Base-by-base conservation (phyloP, 176 grass and related monocot species). In the Hordeum marinum region DNA sequence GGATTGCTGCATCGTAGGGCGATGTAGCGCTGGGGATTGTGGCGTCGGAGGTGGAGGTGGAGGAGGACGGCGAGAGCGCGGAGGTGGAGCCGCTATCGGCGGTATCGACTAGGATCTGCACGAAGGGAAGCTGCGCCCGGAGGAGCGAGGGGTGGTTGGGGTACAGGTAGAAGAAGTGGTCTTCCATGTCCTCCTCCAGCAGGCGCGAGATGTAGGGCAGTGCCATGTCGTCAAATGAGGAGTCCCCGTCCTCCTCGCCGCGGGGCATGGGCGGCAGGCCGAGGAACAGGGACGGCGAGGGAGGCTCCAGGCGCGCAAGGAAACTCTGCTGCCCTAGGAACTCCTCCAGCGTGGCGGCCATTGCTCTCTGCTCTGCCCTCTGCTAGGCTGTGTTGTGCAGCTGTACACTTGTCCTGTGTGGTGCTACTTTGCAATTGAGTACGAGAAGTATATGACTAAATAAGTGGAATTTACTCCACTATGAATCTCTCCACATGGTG, bases 161-260 rank as follows among this genome's bases (percentile, higher is more conserved):
- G 46, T 82, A 82, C 35, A 80, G 57, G 43, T 84, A 72, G 39
- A 74, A 79, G 66, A 80, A 89, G 4, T 80, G 69, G 29, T 79
- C 76, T 14, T 84, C 67, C 7, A 79, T 34, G 76, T 74, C 87
- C 32, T 89, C 87, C 54, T 79, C 81, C 87, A 89, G 87, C 75
- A 89, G 62, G 8, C 54, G 82, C 24, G 68, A 75, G 82, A 84
- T 43, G 80, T 79, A 84, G 21, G 72, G 83, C 25, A 86, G 78
- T 9, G 81, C 71, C 6, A 85, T 67, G 54, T 82, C 88, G 40
- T 88, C 31, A 31, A 24, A 63, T 10, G 40, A 54, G 41, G 25
- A 5, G 23, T 36, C 66, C 17, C 40, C 11, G 8, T 46, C 74
- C 45, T 31, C 68, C 25, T 4, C 10, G 68, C 3, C 14, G 7